Percentiles rank a stretch among this genome's conserved stretches.
Conservation (phyloP, 345 rosid species). For the Turritis glabra region DNA sequence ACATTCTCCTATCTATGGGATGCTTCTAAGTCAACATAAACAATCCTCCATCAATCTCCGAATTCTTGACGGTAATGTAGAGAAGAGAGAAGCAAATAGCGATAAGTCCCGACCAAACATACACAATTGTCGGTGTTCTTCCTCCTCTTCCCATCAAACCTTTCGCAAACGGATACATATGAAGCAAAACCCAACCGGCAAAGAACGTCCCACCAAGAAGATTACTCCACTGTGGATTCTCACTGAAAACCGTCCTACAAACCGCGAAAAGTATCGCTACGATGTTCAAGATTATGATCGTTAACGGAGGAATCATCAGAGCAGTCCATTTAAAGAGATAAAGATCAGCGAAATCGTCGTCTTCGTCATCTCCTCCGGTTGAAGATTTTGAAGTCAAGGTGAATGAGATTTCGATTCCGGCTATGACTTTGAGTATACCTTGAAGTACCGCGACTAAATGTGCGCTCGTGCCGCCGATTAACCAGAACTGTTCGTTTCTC, state of each 20-base stretch:
- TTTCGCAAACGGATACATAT: constrained; percentile 80
- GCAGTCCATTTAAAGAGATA: constrained; percentile 78
- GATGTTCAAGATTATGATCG: constrained; percentile 73
- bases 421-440: constrained; percentile 75
- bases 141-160: constrained; percentile 84
- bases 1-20: not conserved
- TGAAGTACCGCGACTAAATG: constrained; percentile 82
- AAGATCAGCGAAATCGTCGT: constrained; percentile 72
- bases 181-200: constrained; percentile 80
- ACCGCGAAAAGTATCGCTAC: constrained; percentile 67
- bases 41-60: constrained; percentile 55
- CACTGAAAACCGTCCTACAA: constrained; percentile 54
- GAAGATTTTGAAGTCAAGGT: constrained; percentile 69
- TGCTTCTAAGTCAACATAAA: constrained; percentile 48
- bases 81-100: constrained; percentile 72
- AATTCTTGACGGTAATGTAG: constrained; percentile 63
- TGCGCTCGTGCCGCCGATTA: constrained; percentile 88
- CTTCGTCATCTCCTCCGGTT: constrained; percentile 49
- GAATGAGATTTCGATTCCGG: constrained; percentile 82
- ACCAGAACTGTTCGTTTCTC: constrained; percentile 93
- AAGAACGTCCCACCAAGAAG: constrained; percentile 77
- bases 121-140: constrained; percentile 65
- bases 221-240: constrained; percentile 57
- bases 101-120: constrained; percentile 80
- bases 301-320: constrained; percentile 74